Evolutionary conservation across 2,329 filamentous ascomycete genomes (phyloP).

Genomic region (Fusarium domesticum): DNA sequence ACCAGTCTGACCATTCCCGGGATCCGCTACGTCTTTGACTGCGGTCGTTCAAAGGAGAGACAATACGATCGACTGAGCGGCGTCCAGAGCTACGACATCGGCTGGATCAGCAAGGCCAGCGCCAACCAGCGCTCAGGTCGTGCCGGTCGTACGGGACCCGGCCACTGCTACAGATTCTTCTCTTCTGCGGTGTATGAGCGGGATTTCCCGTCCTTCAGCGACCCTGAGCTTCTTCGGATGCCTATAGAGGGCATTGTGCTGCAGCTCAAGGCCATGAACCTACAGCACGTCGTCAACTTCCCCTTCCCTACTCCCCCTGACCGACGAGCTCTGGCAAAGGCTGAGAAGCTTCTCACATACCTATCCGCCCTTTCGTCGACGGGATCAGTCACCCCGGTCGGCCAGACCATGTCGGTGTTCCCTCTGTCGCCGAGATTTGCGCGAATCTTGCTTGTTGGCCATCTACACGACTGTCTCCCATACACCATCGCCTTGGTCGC

Average conservation of each 20-base stretch:
- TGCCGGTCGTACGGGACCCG: constrained; percentile 91
- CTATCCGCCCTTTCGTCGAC: constrained; percentile 72
- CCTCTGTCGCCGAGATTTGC: constrained; percentile 88
- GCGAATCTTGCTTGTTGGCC: constrained; percentile 85
- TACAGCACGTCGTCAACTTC: constrained; percentile 88
- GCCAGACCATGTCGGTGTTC: constrained; percentile 80
- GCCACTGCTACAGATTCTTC: constrained; percentile 93
- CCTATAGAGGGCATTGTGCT: constrained; percentile 91
- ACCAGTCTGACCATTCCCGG: constrained; percentile 96
- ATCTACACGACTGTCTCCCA: constrained; percentile 75
- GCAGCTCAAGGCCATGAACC: constrained; percentile 91
- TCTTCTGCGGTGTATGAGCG: constrained; percentile 91
- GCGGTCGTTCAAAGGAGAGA: constrained; percentile 87
- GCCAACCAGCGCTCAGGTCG: constrained; percentile 88
- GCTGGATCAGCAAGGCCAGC: constrained; percentile 97
- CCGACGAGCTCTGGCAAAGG: constrained; percentile 69
- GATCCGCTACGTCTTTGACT: constrained; percentile 93
- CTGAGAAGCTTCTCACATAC: constrained; percentile 82
- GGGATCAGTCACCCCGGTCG: constrained; percentile 75
- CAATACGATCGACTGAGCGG: constrained; percentile 84
- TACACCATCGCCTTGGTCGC: constrained; percentile 89
- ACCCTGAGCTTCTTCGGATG: constrained; percentile 85
- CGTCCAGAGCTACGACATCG: constrained; percentile 91
- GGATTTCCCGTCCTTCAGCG: constrained; percentile 80
- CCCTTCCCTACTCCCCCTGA: constrained; percentile 92